Conservation (phyloP, 2,329 filamentous ascomycete genomes). For the Fusarium annulatum region DNA sequence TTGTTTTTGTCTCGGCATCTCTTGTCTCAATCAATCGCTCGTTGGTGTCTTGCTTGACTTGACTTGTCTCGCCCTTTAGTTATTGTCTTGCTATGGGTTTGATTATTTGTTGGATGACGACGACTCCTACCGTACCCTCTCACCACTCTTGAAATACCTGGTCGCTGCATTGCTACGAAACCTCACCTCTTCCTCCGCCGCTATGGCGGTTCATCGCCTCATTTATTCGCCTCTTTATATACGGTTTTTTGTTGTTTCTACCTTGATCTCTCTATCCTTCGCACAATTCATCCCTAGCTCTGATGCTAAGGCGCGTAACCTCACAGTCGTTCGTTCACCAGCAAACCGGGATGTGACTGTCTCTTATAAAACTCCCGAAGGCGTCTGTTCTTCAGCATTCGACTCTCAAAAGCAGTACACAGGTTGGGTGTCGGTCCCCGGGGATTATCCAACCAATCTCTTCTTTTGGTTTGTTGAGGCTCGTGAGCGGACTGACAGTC, state of each 20-base stretch:
- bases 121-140: constrained; percentile 30
- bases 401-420: constrained; percentile 74
- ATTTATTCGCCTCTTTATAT: constrained; percentile 10
- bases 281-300: constrained; percentile 51
- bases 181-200: constrained; percentile 1
- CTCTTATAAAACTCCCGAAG: constrained; percentile 71
- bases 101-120: constrained; percentile 39
- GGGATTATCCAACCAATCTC: constrained; percentile 61
- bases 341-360: constrained; percentile 73
- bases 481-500: constrained; percentile 54
- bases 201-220: constrained; percentile 26
- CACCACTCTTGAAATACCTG: constrained; percentile 18
- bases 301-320: constrained; percentile 50
- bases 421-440: constrained; percentile 74
- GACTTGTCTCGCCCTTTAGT: constrained; percentile 11
- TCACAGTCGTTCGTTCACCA: constrained; percentile 70
- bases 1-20: constrained; percentile 16
- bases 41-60: constrained; percentile 17
- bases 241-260: constrained; percentile 27
- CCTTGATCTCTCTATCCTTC: constrained; percentile 30
- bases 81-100: constrained; percentile 25
- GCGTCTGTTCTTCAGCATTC: constrained; percentile 74
- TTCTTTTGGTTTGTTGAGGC: constrained; percentile 65
- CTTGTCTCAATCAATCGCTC: constrained; percentile 21
- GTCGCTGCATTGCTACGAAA: background rate